Percentiles rank a stretch among this genome's conserved stretches.
Evolutionary conservation across 805 yeast species (phyloP).

Genomic region (Ogataea glucozyma): DNA sequence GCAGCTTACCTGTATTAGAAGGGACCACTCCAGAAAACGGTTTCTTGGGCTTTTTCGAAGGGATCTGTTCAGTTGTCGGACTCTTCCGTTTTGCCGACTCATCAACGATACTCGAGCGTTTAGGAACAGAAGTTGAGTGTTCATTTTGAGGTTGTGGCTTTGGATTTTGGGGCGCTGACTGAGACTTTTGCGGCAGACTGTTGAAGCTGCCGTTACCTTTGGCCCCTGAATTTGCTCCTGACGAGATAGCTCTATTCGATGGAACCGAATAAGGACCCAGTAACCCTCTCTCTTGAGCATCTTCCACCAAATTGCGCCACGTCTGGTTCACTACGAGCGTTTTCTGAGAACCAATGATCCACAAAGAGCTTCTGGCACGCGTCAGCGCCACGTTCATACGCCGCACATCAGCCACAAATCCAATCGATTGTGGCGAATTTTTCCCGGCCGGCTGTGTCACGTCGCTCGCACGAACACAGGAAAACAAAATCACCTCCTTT

Average conservation of each 20-base stretch:
- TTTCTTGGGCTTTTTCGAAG: not conserved
- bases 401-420: conserved; percentile 86
- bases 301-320: conserved; percentile 69
- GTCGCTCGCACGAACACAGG: conserved; percentile 89
- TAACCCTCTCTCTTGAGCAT: conserved; percentile 60
- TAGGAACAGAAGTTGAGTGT: not conserved
- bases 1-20: no score
- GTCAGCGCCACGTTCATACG: conserved; percentile 98
- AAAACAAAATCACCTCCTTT: conserved; percentile 87
- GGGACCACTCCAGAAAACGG: no score
- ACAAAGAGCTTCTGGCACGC: conserved; percentile 86
- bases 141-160: no score
- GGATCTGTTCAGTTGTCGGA: not conserved
- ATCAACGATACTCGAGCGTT: not conserved
- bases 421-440: no score
- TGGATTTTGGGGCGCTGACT: no score
- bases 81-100: not conserved
- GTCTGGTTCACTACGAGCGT: conserved; percentile 64
- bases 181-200: not conserved
- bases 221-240: no score
- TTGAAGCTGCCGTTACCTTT: no score
- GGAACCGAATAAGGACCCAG: no score
- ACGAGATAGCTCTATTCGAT: no score
- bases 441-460: conserved; percentile 54
- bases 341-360: conserved; percentile 84